Evolutionary conservation across 768 basidiomycete genomes (phyloP).

Genomic region (Lactarius sp.): DNA sequence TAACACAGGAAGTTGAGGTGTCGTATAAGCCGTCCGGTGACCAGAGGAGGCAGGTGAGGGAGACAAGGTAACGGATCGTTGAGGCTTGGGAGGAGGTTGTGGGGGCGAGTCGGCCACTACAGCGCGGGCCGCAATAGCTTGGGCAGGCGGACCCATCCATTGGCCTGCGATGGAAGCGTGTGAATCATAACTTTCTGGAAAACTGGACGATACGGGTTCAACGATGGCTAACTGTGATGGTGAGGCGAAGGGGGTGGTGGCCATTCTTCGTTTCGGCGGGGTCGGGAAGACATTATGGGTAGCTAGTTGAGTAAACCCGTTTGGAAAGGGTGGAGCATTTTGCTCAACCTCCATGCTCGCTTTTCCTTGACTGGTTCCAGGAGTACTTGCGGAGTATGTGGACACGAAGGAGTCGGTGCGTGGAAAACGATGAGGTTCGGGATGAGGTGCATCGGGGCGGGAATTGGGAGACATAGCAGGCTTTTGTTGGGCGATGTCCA

Average conservation of each 20-base stretch:
- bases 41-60: not conserved
- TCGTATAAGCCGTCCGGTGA: not conserved
- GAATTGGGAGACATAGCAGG: not conserved
- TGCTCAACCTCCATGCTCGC: slow-evolving; percentile 11
- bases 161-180: not conserved
- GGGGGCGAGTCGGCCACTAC: not conserved
- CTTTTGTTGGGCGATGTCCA: slow-evolving; percentile 8
- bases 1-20: not conserved
- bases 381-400: slow-evolving; percentile 17
- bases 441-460: not conserved
- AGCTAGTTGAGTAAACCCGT: not conserved
- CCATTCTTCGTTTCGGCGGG: slow-evolving; percentile 4
- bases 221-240: not conserved
- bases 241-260: not conserved
- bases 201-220: not conserved
- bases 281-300: not conserved
- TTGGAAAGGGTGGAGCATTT: slow-evolving; percentile 5
- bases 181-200: not conserved
- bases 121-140: not conserved
- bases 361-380: slow-evolving; percentile 19
- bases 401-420: slow-evolving; percentile 6
- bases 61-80: not conserved
- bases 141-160: not conserved
- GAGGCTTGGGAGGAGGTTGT: not conserved
- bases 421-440: not conserved